Percentiles rank a stretch among this genome's conserved stretches.
Conservation (phyloP, 2,329 filamentous ascomycete species). For the Trichoderma simmonsii region DNA sequence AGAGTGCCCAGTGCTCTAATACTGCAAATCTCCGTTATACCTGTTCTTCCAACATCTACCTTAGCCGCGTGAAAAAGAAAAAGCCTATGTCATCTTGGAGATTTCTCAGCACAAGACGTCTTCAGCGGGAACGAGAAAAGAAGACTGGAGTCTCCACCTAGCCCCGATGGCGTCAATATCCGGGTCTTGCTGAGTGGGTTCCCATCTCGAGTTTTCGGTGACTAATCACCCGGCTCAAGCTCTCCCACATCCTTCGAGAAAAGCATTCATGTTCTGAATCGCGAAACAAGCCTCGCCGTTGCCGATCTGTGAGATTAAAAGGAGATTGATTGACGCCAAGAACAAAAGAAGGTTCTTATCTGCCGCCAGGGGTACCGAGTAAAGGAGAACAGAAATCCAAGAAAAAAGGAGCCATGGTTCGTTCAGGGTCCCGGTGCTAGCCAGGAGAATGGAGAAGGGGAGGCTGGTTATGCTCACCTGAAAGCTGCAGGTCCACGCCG, state of each 20-base stretch:
- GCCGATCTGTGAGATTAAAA: conserved; percentile 14
- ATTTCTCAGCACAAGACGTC: background rate
- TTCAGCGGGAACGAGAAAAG: background rate
- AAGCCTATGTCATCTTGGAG: background rate
- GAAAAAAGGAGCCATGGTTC: conserved; percentile 16
- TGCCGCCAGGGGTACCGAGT: background rate
- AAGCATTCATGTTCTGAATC: background rate
- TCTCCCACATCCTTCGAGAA: conserved; percentile 6
- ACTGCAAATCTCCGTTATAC: background rate
- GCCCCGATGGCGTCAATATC: conserved; percentile 18
- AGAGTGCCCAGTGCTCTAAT: background rate
- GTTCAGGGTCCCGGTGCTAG: conserved; percentile 1
- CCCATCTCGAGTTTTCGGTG: conserved; percentile 17
- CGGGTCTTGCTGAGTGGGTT: conserved; percentile 3
- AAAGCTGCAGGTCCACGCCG: conserved; percentile 64
- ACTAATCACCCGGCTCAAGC: conserved; percentile 13
- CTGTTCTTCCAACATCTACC: background rate
- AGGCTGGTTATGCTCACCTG: conserved; percentile 13
- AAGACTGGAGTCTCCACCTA: background rate
- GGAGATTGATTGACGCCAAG: conserved; percentile 15
- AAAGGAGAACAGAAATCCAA: background rate
- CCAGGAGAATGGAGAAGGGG: background rate
- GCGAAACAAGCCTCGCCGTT: background rate
- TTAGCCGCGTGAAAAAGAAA: background rate
- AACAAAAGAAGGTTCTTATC: conserved; percentile 13